Evolutionary conservation across 2,329 filamentous ascomycete genomes (phyloP).

Genomic region (Fusarium albosuccineum): DNA sequence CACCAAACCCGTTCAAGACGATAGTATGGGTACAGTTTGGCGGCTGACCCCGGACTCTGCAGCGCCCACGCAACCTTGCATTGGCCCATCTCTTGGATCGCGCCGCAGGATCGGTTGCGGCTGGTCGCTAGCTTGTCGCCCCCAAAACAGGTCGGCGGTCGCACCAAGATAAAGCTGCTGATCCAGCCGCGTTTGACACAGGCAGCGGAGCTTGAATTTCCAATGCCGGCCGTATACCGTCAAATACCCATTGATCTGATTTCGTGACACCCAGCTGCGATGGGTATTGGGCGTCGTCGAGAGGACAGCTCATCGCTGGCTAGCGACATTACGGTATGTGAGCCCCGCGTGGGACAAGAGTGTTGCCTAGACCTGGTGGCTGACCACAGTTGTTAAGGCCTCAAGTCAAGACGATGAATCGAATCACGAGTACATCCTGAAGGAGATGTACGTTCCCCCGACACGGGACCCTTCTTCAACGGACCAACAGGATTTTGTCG

Average conservation of each 20-base stretch:
- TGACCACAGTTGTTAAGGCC: slow-evolving; percentile 11
- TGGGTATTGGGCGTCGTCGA: slow-evolving; percentile 20
- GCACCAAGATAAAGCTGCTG: neutral
- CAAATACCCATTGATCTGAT: neutral
- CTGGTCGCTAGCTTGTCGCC: slow-evolving; percentile 6
- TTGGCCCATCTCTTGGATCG: too few relatives aligned
- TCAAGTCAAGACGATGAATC: slow-evolving; percentile 16
- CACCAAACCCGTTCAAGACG: neutral
- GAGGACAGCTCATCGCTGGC: slow-evolving; percentile 4
- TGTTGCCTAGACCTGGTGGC: neutral
- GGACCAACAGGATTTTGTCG: slow-evolving; percentile 26
- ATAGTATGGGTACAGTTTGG: neutral
- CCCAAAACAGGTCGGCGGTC: neutral
- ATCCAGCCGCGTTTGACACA: neutral
- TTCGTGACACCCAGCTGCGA: neutral
- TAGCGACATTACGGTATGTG: slow-evolving; percentile 3
- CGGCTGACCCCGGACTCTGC: neutral
- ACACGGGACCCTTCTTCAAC: neutral
- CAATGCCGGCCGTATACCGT: neutral
- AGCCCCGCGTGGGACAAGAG: neutral
- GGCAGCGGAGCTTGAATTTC: neutral
- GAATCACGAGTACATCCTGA: slow-evolving; percentile 36
- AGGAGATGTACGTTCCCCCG: slow-evolving; percentile 34
- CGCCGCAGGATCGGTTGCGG: neutral
- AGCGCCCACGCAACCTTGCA: neutral